phyloP scores from a whole-genome alignment of 2,329 filamentous ascomycete species.

The Davidsoniella neocaledoniae region DNA sequence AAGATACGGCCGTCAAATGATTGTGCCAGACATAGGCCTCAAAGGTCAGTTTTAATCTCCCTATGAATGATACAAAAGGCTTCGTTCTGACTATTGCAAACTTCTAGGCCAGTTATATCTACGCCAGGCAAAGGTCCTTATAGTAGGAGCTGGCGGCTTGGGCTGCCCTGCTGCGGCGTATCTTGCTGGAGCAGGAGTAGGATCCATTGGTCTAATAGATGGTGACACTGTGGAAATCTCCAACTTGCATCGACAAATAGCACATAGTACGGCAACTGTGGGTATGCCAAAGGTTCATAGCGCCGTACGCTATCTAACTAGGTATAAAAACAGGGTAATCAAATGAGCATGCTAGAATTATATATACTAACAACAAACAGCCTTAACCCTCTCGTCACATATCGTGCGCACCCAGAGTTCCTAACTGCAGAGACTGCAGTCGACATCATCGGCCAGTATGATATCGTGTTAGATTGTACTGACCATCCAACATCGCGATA shows the following conservation, averaged over 20 bases:
- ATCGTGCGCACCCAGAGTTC: slow-evolving; percentile 44
- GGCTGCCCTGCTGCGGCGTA: slow-evolving; percentile 91
- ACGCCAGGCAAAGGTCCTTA: slow-evolving; percentile 51
- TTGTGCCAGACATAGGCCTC: slow-evolving; percentile 66
- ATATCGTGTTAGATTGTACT: slow-evolving; percentile 84
- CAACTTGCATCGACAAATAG: slow-evolving; percentile 83
- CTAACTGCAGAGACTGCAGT: slow-evolving; percentile 54
- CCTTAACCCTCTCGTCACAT: slow-evolving; percentile 55
- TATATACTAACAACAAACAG: slow-evolving; percentile 22
- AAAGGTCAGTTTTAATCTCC: slow-evolving; percentile 33
- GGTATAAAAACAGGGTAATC: slow-evolving; percentile 23
- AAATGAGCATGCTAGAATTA: background rate
- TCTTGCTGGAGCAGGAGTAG: slow-evolving; percentile 74
- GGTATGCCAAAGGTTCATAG: slow-evolving; percentile 71
- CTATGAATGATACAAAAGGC: background rate
- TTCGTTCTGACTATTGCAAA: background rate
- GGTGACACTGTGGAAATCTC: slow-evolving; percentile 76
- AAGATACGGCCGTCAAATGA: slow-evolving; percentile 80
- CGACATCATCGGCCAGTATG: slow-evolving; percentile 51
- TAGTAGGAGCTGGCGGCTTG: slow-evolving; percentile 77
- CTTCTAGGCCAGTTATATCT: slow-evolving; percentile 56
- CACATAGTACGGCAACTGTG: slow-evolving; percentile 55
- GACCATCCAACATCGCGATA: slow-evolving; percentile 87
- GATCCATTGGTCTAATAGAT: slow-evolving; percentile 69
- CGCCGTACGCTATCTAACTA: slow-evolving; percentile 41